Evolutionary conservation across 257 asterid species (phyloP).

Genomic region (Fraxinus excelsior): DNA sequence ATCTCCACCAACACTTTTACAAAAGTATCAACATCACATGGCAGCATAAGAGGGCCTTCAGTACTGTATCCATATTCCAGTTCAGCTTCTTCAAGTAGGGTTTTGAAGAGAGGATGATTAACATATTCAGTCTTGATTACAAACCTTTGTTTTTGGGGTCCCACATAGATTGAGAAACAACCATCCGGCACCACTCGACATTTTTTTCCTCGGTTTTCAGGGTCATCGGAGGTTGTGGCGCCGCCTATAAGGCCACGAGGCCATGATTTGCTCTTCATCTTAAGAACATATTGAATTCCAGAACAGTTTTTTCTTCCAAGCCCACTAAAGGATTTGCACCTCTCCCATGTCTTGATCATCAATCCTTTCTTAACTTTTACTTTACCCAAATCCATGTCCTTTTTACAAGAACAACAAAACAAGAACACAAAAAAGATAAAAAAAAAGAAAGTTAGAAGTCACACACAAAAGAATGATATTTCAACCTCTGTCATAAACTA

Average conservation of each 20-base stretch:
- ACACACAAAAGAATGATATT: neutral
- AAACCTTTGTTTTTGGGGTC: slow-evolving; percentile 49
- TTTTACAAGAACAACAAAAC: neutral
- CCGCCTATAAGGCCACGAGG: slow-evolving; percentile 9
- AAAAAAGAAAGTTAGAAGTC: neutral
- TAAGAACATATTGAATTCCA: slow-evolving; percentile 5
- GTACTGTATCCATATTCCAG: slow-evolving; percentile 53
- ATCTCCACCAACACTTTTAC: slow-evolving; percentile 45
- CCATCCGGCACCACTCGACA: slow-evolving; percentile 44
- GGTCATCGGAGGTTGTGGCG: neutral
- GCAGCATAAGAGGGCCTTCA: slow-evolving; percentile 61
- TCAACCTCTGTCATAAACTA: slow-evolving; percentile 66
- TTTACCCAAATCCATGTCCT: slow-evolving; percentile 29
- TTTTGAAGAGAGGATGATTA: slow-evolving; percentile 58
- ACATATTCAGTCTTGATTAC: slow-evolving; percentile 46
- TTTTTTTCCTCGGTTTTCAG: neutral
- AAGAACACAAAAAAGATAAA: neutral
- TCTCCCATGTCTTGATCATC: slow-evolving; percentile 49
- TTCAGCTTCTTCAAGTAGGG: slow-evolving; percentile 65
- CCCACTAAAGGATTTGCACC: slow-evolving; percentile 54
- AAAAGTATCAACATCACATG: slow-evolving; percentile 54
- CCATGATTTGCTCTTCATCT: slow-evolving; percentile 38
- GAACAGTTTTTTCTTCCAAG: slow-evolving; percentile 28
- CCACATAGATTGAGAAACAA: slow-evolving; percentile 61
- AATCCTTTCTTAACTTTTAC: slow-evolving; percentile 48